Evolutionary conservation across 1,284 basidiomycete genomes (phyloP).

Genomic region (Ceratobasidium sp.): DNA sequence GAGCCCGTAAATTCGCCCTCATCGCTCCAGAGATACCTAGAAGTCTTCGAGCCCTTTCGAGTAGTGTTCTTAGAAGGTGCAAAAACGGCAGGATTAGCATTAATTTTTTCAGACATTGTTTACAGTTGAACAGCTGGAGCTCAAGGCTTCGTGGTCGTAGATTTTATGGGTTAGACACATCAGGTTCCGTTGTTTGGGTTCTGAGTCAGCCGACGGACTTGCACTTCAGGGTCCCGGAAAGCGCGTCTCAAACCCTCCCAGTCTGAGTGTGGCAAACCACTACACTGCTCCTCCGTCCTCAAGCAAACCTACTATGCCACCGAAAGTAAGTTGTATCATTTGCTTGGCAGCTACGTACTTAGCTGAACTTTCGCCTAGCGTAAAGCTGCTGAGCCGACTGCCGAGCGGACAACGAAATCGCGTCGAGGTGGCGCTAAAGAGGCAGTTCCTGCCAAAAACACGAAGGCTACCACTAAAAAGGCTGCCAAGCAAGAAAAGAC

Average conservation of each 20-base stretch:
- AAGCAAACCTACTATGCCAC: conserved; percentile 14
- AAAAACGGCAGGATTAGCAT: conserved; percentile 74
- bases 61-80: conserved; percentile 61
- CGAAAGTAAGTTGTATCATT: conserved; percentile 16
- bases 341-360: background rate
- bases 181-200: background rate
- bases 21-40: conserved; percentile 66
- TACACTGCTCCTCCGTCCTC: background rate
- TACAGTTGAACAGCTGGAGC: background rate
- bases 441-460: conserved; percentile 26
- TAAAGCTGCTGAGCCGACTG: conserved; percentile 35
- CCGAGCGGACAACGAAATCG: conserved; percentile 42
- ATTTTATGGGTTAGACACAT: background rate
- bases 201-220: conserved; percentile 18
- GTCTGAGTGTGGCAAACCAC: conserved; percentile 35
- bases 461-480: conserved; percentile 18
- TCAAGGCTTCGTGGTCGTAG: conserved; percentile 16
- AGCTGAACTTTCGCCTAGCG: conserved; percentile 24
- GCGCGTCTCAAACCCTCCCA: conserved; percentile 35
- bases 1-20: conserved; percentile 46
- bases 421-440: conserved; percentile 41
- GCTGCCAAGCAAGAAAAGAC: conserved; percentile 41
- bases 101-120: conserved; percentile 54
- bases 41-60: conserved; percentile 56
- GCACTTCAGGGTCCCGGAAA: conserved; percentile 32